Percentiles rank a stretch among this genome's conserved stretches.
Evolutionary conservation across 306 rosid genomes (phyloP).

Genomic region (Ziziphus jujuba): DNA sequence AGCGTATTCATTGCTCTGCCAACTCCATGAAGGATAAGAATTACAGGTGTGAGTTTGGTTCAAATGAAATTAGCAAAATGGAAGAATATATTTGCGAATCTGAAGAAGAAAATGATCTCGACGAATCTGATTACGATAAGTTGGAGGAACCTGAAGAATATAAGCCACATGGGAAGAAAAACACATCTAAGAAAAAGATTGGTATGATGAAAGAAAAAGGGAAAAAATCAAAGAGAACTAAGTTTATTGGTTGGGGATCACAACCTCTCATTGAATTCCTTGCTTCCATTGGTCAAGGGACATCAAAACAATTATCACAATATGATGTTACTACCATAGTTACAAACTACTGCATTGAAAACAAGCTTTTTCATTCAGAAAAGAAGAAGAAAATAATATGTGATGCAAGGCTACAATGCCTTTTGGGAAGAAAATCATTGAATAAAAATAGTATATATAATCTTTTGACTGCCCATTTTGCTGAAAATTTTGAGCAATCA

Average conservation of each 20-base stretch:
- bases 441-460: conserved; percentile 45
- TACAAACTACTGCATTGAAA: conserved; percentile 52
- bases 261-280: conserved; percentile 60
- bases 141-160: conserved; percentile 29
- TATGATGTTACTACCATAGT: conserved; percentile 56
- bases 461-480: conserved; percentile 59
- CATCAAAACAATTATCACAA: conserved; percentile 44
- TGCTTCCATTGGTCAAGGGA: conserved; percentile 43
- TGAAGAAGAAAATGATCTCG: conserved; percentile 38
- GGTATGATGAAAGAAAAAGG: conserved; percentile 27
- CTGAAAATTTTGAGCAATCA: conserved; percentile 48
- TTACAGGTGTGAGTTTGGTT: conserved; percentile 28
- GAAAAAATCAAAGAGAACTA: conserved; percentile 44
- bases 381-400: conserved; percentile 59
- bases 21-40: conserved; percentile 34
- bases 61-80: conserved; percentile 27
- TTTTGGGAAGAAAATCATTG: conserved; percentile 56
- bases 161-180: conserved; percentile 34
- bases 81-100: conserved; percentile 38
- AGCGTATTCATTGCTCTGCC: conserved; percentile 32
- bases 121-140: conserved; percentile 52
- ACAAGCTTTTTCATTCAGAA: conserved; percentile 57
- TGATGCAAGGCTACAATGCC: conserved; percentile 46
- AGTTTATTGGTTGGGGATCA: conserved; percentile 78
- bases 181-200: conserved; percentile 27